Conservation (phyloP, 2,329 filamentous ascomycete species). For the Massarina eburnea region DNA sequence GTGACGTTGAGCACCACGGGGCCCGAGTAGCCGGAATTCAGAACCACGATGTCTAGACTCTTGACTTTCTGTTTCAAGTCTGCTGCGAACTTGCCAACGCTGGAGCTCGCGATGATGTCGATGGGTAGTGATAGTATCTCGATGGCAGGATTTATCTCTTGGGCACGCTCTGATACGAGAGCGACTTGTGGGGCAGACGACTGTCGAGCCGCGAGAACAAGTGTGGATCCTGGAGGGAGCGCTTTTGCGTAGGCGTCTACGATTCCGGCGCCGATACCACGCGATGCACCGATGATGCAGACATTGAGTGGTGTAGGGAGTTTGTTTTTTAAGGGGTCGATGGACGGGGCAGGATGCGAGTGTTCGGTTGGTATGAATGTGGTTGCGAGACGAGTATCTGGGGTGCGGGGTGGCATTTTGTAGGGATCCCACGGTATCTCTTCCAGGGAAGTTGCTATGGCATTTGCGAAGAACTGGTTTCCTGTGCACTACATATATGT, state of each 20-base stretch:
- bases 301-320: slow-evolving; percentile 24
- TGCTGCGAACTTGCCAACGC: slow-evolving; percentile 26
- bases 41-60: slow-evolving; percentile 41
- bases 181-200: slow-evolving; percentile 18
- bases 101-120: slow-evolving; percentile 32
- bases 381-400: slow-evolving; percentile 20
- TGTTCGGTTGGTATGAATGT: slow-evolving; percentile 19
- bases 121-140: slow-evolving; percentile 12
- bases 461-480: no score
- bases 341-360: slow-evolving; percentile 8
- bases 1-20: slow-evolving; percentile 37
- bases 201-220: slow-evolving; percentile 29
- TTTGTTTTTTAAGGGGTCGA: slow-evolving; percentile 21
- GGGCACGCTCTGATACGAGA: slow-evolving; percentile 13
- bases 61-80: slow-evolving; percentile 23
- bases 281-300: slow-evolving; percentile 37
- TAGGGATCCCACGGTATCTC: no score
- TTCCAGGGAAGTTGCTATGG: no score
- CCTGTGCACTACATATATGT: no score
- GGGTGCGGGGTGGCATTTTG: slow-evolving; percentile 12
- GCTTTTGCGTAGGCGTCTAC: slow-evolving; percentile 33
- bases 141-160: slow-evolving; percentile 10
- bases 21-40: slow-evolving; percentile 43
- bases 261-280: slow-evolving; percentile 35
- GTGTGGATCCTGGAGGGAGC: slow-evolving; percentile 13